A percentile compares a stretch with the other conserved stretches of the same genome.
Evolutionary conservation across 805 yeast species (phyloP).

Genomic region (Saccharomycopsis sp.): DNA sequence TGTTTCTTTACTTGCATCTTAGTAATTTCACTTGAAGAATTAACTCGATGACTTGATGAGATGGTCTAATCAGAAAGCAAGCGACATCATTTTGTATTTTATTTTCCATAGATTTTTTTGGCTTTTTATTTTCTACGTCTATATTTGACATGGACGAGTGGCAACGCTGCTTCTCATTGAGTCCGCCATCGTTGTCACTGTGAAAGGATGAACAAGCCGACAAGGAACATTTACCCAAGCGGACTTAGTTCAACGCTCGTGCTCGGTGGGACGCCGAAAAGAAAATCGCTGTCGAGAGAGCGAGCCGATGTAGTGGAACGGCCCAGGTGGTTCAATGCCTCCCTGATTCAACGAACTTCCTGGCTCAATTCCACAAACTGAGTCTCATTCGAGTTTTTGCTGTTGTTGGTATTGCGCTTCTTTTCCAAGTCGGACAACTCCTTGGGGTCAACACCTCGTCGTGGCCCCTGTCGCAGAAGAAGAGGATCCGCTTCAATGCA

Average conservation of each 20-base stretch:
- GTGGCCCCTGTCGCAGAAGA: constrained; percentile 82
- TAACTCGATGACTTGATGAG: too few species aligned
- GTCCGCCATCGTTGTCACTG: constrained; percentile 93
- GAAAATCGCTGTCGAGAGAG: constrained; percentile 67
- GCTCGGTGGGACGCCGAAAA: constrained; percentile 64
- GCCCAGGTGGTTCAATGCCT: constrained; percentile 98
- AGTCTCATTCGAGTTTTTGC: constrained; percentile 52
- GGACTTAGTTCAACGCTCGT: constrained; percentile 90
- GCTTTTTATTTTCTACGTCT: too few species aligned
- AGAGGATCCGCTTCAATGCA: constrained; percentile 76
- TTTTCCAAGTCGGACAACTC: constrained; percentile 66
- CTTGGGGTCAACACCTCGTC: constrained; percentile 68
- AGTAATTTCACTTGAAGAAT: too few species aligned
- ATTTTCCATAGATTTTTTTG: too few species aligned
- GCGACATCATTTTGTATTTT: too few species aligned
- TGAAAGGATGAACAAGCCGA: constrained; percentile 85
- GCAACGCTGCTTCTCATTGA: constrained; percentile 61
- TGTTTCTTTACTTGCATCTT: too few species aligned
- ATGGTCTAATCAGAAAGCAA: too few species aligned
- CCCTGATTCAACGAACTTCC: constrained; percentile 80
- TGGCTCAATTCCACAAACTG: constrained; percentile 76
- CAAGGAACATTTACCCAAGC: constrained; percentile 82
- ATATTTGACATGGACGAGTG: constrained; percentile 73
- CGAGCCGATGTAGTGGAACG: constrained; percentile 84
- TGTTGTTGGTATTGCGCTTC: constrained; percentile 53